Evolutionary conservation across 1,139 yeast genomes (phyloP).

Genomic region (Candida neerlandica): DNA sequence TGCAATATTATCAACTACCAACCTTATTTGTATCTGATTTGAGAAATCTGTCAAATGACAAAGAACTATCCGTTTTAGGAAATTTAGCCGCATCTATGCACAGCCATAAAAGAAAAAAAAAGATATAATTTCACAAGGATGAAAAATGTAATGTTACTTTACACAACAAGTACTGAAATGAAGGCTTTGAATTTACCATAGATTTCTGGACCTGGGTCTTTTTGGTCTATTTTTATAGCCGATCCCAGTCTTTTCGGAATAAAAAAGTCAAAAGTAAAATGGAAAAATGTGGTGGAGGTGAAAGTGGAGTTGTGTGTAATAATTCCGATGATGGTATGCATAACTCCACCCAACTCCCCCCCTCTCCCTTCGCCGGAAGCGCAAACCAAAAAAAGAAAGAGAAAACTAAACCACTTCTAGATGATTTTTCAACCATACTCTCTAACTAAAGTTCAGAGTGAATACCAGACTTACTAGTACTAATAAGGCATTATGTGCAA

Average conservation of each 20-base stretch:
- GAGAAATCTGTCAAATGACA: too few relatives aligned
- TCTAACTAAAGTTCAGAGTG: too few relatives aligned
- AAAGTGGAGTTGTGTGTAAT: background rate
- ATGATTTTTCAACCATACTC: too few relatives aligned
- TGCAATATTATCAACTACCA: too few relatives aligned
- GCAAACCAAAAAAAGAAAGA: background rate
- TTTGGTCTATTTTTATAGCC: background rate
- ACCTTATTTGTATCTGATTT: background rate
- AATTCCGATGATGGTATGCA: background rate
- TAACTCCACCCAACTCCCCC: background rate
- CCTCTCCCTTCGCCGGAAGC: too few relatives aligned
- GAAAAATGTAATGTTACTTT: background rate
- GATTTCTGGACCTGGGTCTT: too few relatives aligned
- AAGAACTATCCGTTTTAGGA: background rate
- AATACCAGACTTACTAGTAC: too few relatives aligned
- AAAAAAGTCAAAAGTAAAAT: background rate
- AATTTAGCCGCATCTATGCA: background rate
- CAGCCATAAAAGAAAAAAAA: too few relatives aligned
- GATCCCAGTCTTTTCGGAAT: background rate
- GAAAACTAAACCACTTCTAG: too few relatives aligned
- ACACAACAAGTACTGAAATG: too few relatives aligned
- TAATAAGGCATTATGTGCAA: too few relatives aligned
- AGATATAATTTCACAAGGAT: constrained; percentile 2
- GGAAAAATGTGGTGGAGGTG: background rate
- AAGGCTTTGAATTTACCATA: too few relatives aligned